Percentiles rank a stretch among this genome's conserved stretches.
Evolutionary conservation across 345 rosid genomes (phyloP).

Genomic region (thale cress (Arabidopsis thaliana)): DNA sequence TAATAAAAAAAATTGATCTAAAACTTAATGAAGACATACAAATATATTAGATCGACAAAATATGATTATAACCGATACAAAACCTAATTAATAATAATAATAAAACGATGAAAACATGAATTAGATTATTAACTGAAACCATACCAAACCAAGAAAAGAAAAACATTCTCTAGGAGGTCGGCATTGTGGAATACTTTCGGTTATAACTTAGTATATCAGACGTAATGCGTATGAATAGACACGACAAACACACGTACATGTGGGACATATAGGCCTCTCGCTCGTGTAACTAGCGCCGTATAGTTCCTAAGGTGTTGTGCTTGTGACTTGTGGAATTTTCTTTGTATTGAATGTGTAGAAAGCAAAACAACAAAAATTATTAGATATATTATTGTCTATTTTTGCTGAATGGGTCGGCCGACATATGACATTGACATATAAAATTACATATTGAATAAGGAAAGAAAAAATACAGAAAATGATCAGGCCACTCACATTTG

Average conservation of each 20-base stretch:
- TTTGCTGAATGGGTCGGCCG: constrained; percentile 40
- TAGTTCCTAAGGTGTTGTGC: constrained; percentile 30
- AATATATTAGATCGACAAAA: background rate
- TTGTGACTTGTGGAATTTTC: constrained; percentile 26
- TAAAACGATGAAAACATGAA: background rate
- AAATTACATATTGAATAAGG: background rate
- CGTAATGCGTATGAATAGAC: background rate
- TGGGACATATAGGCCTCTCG: constrained; percentile 32
- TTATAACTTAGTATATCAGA: constrained; percentile 2
- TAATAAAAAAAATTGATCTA: background rate
- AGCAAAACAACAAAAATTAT: background rate
- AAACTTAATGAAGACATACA: background rate
- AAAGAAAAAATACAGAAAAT: background rate
- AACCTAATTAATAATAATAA: too few species aligned
- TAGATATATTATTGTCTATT: background rate
- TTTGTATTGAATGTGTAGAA: background rate
- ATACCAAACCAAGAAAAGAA: too few species aligned
- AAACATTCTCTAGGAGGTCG: constrained; percentile 28
- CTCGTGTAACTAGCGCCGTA: constrained; percentile 29
- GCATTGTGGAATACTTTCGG: constrained; percentile 36
- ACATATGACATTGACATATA: constrained; percentile 32
- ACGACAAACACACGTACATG: constrained; percentile 18
- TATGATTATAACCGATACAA: too few species aligned
- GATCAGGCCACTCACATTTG: background rate
- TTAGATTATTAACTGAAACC: background rate